Evolutionary conservation across 768 basidiomycete species (phyloP).

Genomic region (Serpula lacrymans): DNA sequence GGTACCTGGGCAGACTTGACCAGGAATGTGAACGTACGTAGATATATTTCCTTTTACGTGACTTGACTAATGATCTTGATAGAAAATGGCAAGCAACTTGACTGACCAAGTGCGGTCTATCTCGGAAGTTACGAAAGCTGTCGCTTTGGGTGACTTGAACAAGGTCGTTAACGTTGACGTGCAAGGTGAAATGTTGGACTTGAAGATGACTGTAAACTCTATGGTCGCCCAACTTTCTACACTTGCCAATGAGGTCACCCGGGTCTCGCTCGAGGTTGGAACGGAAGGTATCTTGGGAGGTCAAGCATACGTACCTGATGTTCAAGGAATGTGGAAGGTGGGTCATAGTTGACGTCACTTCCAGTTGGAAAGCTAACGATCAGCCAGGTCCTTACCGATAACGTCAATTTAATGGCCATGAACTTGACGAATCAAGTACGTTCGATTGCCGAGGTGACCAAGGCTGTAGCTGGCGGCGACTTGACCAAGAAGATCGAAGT

Average conservation of each 20-base stretch:
- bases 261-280: constrained; percentile 90
- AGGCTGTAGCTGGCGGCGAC: constrained; percentile 92
- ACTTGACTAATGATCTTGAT: background rate
- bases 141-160: constrained; percentile 78
- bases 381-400: constrained; percentile 64
- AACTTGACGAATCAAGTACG: constrained; percentile 91
- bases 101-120: constrained; percentile 90
- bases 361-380: constrained; percentile 18
- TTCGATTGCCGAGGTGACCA: constrained; percentile 87
- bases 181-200: constrained; percentile 88
- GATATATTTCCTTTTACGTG: background rate
- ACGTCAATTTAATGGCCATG: constrained; percentile 88
- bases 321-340: constrained; percentile 94
- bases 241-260: constrained; percentile 79
- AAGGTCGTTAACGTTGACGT: constrained; percentile 90
- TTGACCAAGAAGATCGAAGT: constrained; percentile 92
- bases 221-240: constrained; percentile 75
- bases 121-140: constrained; percentile 77
- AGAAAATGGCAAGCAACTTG: constrained; percentile 87
- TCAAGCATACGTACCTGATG: constrained; percentile 88
- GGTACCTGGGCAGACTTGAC: constrained; percentile 94
- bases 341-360: constrained; percentile 6
- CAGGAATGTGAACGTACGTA: constrained; percentile 79
- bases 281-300: constrained; percentile 93
- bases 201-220: constrained; percentile 76